Percentiles rank a stretch among this genome's conserved stretches.
phyloP scores from a whole-genome alignment of 768 basidiomycete genomes.

The Hortiboletus flavorubellus region DNA sequence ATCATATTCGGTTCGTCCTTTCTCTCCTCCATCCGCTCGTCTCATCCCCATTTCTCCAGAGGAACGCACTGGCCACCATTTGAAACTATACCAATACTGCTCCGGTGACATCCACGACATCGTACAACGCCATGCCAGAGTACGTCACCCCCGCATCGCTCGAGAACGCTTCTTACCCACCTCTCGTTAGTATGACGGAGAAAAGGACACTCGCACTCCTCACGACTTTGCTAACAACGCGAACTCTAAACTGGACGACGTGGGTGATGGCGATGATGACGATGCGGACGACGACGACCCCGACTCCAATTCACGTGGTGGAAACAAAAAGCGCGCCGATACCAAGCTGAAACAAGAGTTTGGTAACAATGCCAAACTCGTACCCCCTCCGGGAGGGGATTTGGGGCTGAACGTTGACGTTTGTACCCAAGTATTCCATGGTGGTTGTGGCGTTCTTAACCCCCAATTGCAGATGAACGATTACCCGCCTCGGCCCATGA shows the following conservation, averaged over 20 bases:
- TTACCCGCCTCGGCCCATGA: constrained; percentile 28
- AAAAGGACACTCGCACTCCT: constrained; percentile 47
- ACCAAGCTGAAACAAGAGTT: constrained; percentile 31
- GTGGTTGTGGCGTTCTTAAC: not conserved
- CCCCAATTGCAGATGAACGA: constrained; percentile 22
- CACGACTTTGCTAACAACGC: constrained; percentile 45
- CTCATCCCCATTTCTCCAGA: constrained; percentile 40
- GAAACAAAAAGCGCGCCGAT: constrained; percentile 23
- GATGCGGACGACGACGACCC: constrained; percentile 32
- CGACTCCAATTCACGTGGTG: constrained; percentile 20
- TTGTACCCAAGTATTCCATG: constrained; percentile 1
- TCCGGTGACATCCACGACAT: constrained; percentile 68
- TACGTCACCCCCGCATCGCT: constrained; percentile 20
- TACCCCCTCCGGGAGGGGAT: constrained; percentile 17
- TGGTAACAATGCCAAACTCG: constrained; percentile 17
- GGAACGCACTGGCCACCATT: constrained; percentile 73
- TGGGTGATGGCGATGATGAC: constrained; percentile 40
- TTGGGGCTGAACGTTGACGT: constrained; percentile 25
- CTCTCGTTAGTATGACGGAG: constrained; percentile 44
- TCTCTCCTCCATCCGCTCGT: constrained; percentile 1
- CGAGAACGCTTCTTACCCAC: constrained; percentile 10
- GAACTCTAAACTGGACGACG: constrained; percentile 33
- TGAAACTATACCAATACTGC: constrained; percentile 81
- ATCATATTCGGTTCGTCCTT: constrained; percentile 71
- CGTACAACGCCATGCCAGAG: constrained; percentile 62